Conservation (phyloP, 495 filamentous ascomycete genomes). For the Penicillium alfredii region DNA sequence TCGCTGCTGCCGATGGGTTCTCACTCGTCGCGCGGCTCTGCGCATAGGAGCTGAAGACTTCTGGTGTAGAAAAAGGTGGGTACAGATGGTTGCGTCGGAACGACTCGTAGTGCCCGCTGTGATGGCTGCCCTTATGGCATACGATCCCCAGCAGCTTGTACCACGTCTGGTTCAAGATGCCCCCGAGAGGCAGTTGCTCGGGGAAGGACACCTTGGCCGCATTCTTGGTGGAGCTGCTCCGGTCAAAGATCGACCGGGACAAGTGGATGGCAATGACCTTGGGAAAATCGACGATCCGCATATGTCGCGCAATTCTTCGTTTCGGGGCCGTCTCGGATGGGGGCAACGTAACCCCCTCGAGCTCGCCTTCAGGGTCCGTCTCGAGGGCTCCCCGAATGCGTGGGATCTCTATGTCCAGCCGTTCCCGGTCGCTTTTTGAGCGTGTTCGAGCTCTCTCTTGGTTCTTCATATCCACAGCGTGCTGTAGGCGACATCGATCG, state of each 20-base stretch:
- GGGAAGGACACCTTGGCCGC: slow-evolving; percentile 88
- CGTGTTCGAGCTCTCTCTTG: slow-evolving; percentile 44
- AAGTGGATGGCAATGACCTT: slow-evolving; percentile 88
- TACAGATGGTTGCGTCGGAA: slow-evolving; percentile 81
- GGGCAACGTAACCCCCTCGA: slow-evolving; percentile 68
- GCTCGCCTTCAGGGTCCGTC: slow-evolving; percentile 70
- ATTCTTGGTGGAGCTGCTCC: slow-evolving; percentile 79
- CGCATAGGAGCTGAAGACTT: slow-evolving; percentile 63
- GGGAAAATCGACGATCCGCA: slow-evolving; percentile 78
- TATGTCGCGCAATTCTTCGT: slow-evolving; percentile 77
- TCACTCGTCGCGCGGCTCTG: slow-evolving; percentile 52
- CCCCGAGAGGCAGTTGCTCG: slow-evolving; percentile 73
- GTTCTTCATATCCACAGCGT: slow-evolving; percentile 55
- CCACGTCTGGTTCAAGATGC: slow-evolving; percentile 65
- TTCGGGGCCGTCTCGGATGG: slow-evolving; percentile 67
- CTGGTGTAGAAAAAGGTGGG: slow-evolving; percentile 74
- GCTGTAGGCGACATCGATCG: slow-evolving; percentile 80
- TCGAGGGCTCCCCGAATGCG: slow-evolving; percentile 57
- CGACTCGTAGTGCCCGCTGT: slow-evolving; percentile 95
- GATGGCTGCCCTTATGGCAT: slow-evolving; percentile 91
- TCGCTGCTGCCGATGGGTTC: slow-evolving; percentile 38
- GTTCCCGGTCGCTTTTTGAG: slow-evolving; percentile 41
- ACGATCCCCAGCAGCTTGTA: slow-evolving; percentile 86
- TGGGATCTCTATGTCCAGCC: slow-evolving; percentile 50
- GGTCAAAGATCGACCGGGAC: slow-evolving; percentile 84